Base-by-base conservation (phyloP, 208 protist species). In the Crithidia mellificae region DNA sequence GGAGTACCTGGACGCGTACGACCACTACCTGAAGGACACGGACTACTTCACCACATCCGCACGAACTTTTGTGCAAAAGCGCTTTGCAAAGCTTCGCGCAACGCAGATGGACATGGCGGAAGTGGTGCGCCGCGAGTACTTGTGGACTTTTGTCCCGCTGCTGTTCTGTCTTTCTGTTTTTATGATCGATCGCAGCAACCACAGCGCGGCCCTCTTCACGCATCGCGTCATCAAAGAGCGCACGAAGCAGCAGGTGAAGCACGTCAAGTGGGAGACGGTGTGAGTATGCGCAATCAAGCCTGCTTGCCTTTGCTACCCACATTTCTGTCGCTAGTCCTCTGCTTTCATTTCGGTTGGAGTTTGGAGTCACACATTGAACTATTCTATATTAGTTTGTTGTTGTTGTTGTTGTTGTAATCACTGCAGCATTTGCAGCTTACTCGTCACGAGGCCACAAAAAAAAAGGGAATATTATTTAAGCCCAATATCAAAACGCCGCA, bases 101-200 rank as follows among this genome's bases (percentile, higher is more conserved):
- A 34, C 50, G 51, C 76, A 71, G 32, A 54, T n/a, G 22, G 68
- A 49, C 46, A 17, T 74, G 20, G 50, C 55, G 11, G 59, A 65
- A 0, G 64, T 63, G 14, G 68, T 77, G 34, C 49, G 70, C 0
- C 53, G 85, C 11, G 85, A 87, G 59, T 87, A 85, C 41, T 30
- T 83, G 12, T 70, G 68, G 70, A 83, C 78, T 9, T 85, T 88
- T 72, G 24, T 88, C 8, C 85, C 82, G 0, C 55, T 88, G 6
- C 29, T 82, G 0, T 68, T 80, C 36, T 41, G 69, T 30, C 58
- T 85, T 25, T 66, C 62, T 9, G 39, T 91, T 7, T 85, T 85
- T 36, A 72, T 91, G 49, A 44, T 70, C 2, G 85, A 91, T 51
- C 57, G 73, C 43, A 72, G 51, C n/a, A 73, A 91, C 55, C 73